phyloP scores from a whole-genome alignment of 495 filamentous ascomycete genomes.

The Trichoderma virens region DNA sequence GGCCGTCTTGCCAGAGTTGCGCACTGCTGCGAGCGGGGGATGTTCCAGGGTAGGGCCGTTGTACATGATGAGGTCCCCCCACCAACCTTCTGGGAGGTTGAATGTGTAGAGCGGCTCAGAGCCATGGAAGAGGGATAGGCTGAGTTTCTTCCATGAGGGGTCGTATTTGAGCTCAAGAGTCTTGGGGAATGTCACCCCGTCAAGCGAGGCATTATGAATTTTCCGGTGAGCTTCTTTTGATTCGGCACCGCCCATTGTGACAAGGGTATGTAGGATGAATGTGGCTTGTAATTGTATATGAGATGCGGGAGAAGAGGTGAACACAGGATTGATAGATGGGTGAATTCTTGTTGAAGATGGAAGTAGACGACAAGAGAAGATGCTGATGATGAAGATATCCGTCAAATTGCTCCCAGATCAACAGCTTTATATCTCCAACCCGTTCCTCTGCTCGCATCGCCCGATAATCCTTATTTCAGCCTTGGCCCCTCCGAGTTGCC shows the following conservation, averaged over 20 bases:
- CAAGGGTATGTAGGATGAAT: background rate
- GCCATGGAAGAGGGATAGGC: background rate
- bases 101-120: background rate
- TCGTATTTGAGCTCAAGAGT: background rate
- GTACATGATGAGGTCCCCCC: background rate
- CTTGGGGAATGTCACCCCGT: background rate
- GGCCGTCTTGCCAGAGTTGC: background rate
- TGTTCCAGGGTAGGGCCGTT: background rate
- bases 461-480: background rate
- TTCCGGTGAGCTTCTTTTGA: background rate
- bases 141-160: background rate
- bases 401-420: background rate
- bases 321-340: too few relatives aligned
- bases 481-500: background rate
- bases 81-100: background rate
- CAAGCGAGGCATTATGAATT: background rate
- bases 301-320: too few relatives aligned
- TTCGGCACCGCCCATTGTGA: background rate
- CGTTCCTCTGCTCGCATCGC: background rate
- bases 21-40: background rate
- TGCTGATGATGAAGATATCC: background rate
- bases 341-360: too few relatives aligned
- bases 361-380: too few relatives aligned
- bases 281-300: too few relatives aligned
- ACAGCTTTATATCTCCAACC: background rate